Evolutionary conservation across 108 stramenopile species (phyloP).

Genomic region (Cyclostephanos invisitatus): DNA sequence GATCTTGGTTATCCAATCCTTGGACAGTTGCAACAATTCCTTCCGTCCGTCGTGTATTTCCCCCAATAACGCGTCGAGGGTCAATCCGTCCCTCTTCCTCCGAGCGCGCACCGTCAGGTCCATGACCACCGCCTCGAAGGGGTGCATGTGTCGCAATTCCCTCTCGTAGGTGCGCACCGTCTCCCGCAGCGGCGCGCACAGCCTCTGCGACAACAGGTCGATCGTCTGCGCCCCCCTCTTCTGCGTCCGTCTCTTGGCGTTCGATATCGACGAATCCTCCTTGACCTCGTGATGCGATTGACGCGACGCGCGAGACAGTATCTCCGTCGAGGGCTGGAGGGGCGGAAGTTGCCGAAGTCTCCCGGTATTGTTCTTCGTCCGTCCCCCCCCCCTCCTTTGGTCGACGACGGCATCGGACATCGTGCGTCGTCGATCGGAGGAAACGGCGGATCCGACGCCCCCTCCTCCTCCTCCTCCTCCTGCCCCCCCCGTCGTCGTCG

Average conservation of each 20-base stretch:
- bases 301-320: slow-evolving; percentile 58
- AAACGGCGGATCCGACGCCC: too few relatives aligned
- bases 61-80: slow-evolving; percentile 54
- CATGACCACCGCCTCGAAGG: slow-evolving; percentile 92
- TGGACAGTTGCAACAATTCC: slow-evolving; percentile 67
- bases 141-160: slow-evolving; percentile 81
- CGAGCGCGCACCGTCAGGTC: slow-evolving; percentile 84
- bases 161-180: slow-evolving; percentile 75
- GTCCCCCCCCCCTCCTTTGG: neutral
- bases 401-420: neutral
- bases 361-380: slow-evolving; percentile 50
- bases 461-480: too few relatives aligned
- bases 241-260: slow-evolving; percentile 65
- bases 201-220: slow-evolving; percentile 72
- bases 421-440: neutral
- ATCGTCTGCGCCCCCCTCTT: slow-evolving; percentile 81
- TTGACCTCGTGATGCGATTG: slow-evolving; percentile 48
- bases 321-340: slow-evolving; percentile 68
- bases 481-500: too few relatives aligned
- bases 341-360: slow-evolving; percentile 78
- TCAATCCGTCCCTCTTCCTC: slow-evolving; percentile 77
- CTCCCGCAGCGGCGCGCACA: slow-evolving; percentile 84
- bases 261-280: slow-evolving; percentile 53
- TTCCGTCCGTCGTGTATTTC: slow-evolving; percentile 88
- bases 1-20: slow-evolving; percentile 85